Conservation (phyloP, 78 protist species). For the Dictyostelium citrinum region DNA sequence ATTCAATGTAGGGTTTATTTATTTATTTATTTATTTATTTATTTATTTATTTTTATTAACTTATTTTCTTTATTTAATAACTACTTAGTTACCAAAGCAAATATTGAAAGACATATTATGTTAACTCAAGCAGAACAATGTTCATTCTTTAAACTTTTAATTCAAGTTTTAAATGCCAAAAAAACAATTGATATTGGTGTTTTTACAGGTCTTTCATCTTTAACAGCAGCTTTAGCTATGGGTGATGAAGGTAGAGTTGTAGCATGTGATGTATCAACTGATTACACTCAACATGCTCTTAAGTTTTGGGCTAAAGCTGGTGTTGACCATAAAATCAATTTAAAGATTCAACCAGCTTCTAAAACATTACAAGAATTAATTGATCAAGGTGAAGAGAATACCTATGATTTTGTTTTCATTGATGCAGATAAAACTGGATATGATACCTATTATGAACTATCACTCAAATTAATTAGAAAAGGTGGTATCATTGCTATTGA, state of each 20-base stretch:
- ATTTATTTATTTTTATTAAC: background rate
- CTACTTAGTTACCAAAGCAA: background rate
- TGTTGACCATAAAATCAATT: constrained; percentile 76
- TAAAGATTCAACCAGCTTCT: constrained; percentile 78
- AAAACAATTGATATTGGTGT: constrained; percentile 83
- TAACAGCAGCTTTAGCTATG: constrained; percentile 75
- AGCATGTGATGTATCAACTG: constrained; percentile 79
- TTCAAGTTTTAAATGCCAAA: constrained; percentile 69
- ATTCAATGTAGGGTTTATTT: background rate
- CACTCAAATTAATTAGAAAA: constrained; percentile 64
- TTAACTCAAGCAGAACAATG: constrained; percentile 28
- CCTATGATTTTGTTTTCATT: constrained; percentile 85
- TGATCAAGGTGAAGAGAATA: constrained; percentile 57
- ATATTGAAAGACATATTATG: background rate
- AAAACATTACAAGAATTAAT: constrained; percentile 67
- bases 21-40: background rate
- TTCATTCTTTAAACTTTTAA: constrained; percentile 8
- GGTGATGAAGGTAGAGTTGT: constrained; percentile 83
- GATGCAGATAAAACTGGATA: constrained; percentile 87
- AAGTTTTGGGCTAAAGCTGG: constrained; percentile 80
- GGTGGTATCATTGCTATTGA: constrained; percentile 86
- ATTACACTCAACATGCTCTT: constrained; percentile 64
- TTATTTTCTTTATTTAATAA: background rate
- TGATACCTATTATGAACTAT: constrained; percentile 78
- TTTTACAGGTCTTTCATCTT: constrained; percentile 76